A percentile compares a stretch with the other conserved stretches of the same genome.
These are phyloP conservation scores for Solanum phureja DNA, from an alignment of 257 asterid species.

Conservation along the genomic window DNA sequence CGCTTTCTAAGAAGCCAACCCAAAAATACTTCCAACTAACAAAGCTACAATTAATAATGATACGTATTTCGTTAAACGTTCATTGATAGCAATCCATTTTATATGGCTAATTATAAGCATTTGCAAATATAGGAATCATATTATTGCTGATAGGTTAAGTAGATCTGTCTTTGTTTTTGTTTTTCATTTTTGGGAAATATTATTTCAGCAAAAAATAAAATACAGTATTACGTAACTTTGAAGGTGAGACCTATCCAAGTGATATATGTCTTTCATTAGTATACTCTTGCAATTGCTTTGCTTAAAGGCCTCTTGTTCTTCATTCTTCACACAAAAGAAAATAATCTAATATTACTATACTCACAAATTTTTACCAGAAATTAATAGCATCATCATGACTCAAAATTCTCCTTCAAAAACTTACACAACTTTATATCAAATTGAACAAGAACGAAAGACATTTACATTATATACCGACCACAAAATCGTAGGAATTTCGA, in stretches of 20 bases:
- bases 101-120: background rate
- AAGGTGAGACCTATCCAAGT: slow-evolving; percentile 27
- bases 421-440: background rate
- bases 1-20: no score
- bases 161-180: background rate
- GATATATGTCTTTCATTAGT: background rate
- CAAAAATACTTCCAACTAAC: background rate
- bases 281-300: slow-evolving; percentile 5
- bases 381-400: background rate
- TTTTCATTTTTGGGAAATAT: background rate
- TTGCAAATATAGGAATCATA: background rate
- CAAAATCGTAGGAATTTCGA: background rate
- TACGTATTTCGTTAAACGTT: background rate
- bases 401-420: background rate
- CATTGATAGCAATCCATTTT: background rate
- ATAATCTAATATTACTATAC: background rate
- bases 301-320: slow-evolving; percentile 17
- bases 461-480: background rate
- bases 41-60: background rate
- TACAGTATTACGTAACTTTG: slow-evolving; percentile 26
- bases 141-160: background rate
- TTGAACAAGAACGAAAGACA: background rate
- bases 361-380: background rate
- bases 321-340: slow-evolving; percentile 23
- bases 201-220: background rate